Evolutionary conservation across 345 rosid genomes (phyloP).

Genomic region (Rhodamnia rubescens): DNA sequence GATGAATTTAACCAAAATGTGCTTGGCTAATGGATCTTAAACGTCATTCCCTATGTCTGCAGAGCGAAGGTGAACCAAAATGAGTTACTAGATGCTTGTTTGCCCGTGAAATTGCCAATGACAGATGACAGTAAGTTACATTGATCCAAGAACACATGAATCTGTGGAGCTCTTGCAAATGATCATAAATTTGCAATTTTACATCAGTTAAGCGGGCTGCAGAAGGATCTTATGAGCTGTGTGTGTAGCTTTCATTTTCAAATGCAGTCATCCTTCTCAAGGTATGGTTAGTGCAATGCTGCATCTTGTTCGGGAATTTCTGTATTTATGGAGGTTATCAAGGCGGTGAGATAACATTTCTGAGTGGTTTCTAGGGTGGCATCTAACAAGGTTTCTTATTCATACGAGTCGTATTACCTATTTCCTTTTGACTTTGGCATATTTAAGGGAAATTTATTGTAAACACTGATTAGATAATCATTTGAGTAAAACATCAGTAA

Average conservation of each 20-base stretch:
- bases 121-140: not conserved
- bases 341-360: not conserved
- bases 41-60: not conserved
- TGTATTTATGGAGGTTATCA: not conserved
- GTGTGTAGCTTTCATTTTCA: not conserved
- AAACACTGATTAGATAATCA: not conserved
- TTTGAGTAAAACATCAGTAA: not conserved
- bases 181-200: not conserved
- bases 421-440: not conserved
- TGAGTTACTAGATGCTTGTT: not conserved
- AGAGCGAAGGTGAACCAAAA: not conserved
- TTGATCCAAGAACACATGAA: not conserved
- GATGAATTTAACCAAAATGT: not conserved
- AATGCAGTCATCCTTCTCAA: not conserved
- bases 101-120: not conserved
- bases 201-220: not conserved
- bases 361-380: not conserved
- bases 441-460: not conserved
- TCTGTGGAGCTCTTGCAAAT: not conserved
- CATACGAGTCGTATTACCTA: not conserved
- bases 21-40: not conserved
- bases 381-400: not conserved
- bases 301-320: not conserved
- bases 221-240: not conserved
- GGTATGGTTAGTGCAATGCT: not conserved